Percentiles rank a stretch among this genome's conserved stretches.
phyloP scores from a whole-genome alignment of 306 rosid species.

The Fragaria iinumae region DNA sequence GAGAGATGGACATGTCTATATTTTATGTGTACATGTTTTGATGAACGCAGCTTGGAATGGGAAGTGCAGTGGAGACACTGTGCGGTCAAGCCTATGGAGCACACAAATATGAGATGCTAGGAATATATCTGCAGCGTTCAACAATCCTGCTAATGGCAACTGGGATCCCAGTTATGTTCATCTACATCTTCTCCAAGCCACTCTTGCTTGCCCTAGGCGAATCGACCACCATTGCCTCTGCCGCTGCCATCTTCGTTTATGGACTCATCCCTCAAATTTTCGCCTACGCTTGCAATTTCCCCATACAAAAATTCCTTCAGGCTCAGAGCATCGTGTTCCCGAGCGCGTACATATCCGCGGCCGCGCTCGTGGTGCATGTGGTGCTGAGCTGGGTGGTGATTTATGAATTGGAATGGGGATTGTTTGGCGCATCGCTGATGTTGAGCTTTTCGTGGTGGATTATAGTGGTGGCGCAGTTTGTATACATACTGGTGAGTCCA shows the following conservation, averaged over 20 bases:
- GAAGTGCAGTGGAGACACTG: slow-evolving; percentile 60
- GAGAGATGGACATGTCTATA: not conserved
- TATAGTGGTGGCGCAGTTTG: slow-evolving; percentile 44
- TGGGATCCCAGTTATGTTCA: slow-evolving; percentile 30
- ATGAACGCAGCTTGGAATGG: slow-evolving; percentile 51
- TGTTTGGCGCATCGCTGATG: slow-evolving; percentile 41
- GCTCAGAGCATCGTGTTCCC: slow-evolving; percentile 53
- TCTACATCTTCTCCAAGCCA: slow-evolving; percentile 40
- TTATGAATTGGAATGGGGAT: slow-evolving; percentile 34
- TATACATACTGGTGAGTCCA: slow-evolving; percentile 32
- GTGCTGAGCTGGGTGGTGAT: slow-evolving; percentile 42
- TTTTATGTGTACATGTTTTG: not conserved
- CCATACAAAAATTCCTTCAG: slow-evolving; percentile 56
- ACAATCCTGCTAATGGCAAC: slow-evolving; percentile 36
- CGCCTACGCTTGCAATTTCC: slow-evolving; percentile 55
- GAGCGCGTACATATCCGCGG: slow-evolving; percentile 39
- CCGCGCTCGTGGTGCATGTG: slow-evolving; percentile 31
- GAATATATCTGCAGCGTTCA: slow-evolving; percentile 49
- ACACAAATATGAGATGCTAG: slow-evolving; percentile 40
- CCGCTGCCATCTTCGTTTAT: slow-evolving; percentile 39
- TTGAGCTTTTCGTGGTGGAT: slow-evolving; percentile 58
- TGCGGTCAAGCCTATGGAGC: slow-evolving; percentile 74
- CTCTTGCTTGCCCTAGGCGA: slow-evolving; percentile 39
- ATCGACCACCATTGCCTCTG: slow-evolving; percentile 31
- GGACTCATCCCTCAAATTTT: slow-evolving; percentile 57